Evolutionary conservation across 2,329 filamentous ascomycete species (phyloP).

Genomic region (Penicillium griseofulvum): DNA sequence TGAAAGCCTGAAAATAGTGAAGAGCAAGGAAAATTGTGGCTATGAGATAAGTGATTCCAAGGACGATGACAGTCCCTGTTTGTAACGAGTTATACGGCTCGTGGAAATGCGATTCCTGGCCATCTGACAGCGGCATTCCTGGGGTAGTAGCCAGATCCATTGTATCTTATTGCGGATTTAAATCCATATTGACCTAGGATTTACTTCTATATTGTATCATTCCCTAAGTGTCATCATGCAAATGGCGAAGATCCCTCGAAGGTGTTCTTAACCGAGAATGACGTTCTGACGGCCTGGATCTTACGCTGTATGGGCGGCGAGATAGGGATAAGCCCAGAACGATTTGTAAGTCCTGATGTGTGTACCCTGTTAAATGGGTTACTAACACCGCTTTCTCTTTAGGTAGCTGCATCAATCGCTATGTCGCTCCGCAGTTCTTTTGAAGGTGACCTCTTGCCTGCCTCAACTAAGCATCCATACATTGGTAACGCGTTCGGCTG

Average conservation of each 20-base stretch:
- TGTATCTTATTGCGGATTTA: not conserved
- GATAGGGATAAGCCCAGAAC: conserved; percentile 2
- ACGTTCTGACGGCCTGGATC: conserved; percentile 17
- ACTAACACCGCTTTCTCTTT: conserved; percentile 3
- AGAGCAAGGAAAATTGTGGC: not conserved
- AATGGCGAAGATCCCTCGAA: conserved; percentile 11
- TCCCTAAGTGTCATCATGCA: not conserved
- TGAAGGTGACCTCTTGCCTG: conserved; percentile 15
- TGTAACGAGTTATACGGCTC: not conserved
- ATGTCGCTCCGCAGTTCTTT: conserved; percentile 20
- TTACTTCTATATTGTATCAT: not conserved
- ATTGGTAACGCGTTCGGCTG: conserved; percentile 19
- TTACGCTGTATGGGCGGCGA: conserved; percentile 14
- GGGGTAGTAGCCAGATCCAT: not conserved
- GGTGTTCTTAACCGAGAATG: conserved; percentile 18
- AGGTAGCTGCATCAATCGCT: conserved; percentile 13
- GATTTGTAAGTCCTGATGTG: not conserved
- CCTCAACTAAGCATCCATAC: conserved; percentile 11
- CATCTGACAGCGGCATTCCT: not conserved
- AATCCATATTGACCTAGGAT: not conserved
- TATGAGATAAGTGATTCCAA: not conserved
- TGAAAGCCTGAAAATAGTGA: not conserved
- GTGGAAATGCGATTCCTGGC: not conserved
- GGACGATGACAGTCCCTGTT: not conserved
- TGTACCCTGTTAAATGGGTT: not conserved